Base-by-base conservation (phyloP, 306 rosid genomes). In the Cicer arietinum region DNA sequence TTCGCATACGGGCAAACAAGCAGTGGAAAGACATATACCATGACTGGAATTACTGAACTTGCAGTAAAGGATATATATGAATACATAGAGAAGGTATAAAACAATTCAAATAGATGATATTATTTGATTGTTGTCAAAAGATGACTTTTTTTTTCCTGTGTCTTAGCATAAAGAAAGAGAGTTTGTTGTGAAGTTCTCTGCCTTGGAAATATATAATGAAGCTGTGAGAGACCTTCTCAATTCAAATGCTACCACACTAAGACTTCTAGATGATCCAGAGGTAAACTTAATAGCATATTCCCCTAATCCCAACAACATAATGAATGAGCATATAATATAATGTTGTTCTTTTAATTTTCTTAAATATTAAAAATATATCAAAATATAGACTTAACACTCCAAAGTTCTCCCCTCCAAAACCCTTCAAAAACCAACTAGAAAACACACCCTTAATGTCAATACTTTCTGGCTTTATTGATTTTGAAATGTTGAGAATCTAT, bases 1-100 rank as follows among this genome's bases (percentile, higher is more conserved):
- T 94, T 94, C 10, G 97, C 98, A 9, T 94, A 94, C 56, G 98
- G 97, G 25, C 98, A 90, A 86, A 94, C 98, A 44, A 91, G 97
- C 81, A 94, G 98, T 67, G 98, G 98, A 79, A 94, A 94, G 89
- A 94, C 98, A 6, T 92, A 91, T 84, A 91, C 98, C 46, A 91
- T 91, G 96, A 82, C 80, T 14, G 98, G 97, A 74, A 79, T 94
- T 73, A 91, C 96, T 6, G 85, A 91, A 73, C 76, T 58, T 77
- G 92, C 98, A 4, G 79, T 91, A 18, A 70, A 80, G 63, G 97
- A 94, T 68, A 89, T 94, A 64, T 90, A 84, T 72, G 64, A 86
- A 80, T 83, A 85, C 88, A 89, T 89, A 2, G 83, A 89, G 60
- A 76, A 46, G 89, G 98, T 94, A 82, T 59, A n/a, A 54, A 77